These are phyloP conservation scores for Vitis hybrid DNA, from an alignment of 177 flowering plant genomes.

Conservation along the genomic window DNA sequence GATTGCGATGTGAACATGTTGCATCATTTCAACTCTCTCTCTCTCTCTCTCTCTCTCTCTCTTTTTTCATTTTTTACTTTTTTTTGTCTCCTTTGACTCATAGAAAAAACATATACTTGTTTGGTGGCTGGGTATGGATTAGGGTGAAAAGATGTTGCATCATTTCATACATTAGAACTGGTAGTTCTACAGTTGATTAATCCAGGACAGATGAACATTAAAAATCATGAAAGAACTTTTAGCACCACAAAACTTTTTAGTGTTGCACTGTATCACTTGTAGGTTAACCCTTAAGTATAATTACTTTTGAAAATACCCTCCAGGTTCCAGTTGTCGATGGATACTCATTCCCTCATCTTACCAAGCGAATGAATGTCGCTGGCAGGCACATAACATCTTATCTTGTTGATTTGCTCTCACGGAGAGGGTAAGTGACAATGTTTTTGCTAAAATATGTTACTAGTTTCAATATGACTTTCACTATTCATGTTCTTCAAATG, in stretches of 20 bases:
- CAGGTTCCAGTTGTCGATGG: slow-evolving; percentile 99
- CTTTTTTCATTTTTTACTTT: too few relatives aligned
- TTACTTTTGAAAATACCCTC: slow-evolving; percentile 1
- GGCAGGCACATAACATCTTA: slow-evolving; percentile 98
- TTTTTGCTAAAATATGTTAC: slow-evolving; percentile 1
- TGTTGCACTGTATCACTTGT: not conserved
- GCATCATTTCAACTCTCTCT: too few relatives aligned
- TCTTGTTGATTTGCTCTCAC: slow-evolving; percentile 88
- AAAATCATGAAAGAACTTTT: not conserved
- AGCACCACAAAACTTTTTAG: too few relatives aligned
- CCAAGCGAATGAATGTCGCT: slow-evolving; percentile 98
- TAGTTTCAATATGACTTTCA: not conserved
- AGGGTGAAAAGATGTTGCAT: not conserved
- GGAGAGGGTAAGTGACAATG: slow-evolving; percentile 78
- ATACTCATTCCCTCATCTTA: slow-evolving; percentile 97
- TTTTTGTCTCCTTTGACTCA: too few relatives aligned
- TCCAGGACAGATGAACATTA: not conserved
- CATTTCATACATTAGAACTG: too few relatives aligned
- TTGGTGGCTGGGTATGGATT: too few relatives aligned
- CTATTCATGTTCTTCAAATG: slow-evolving; percentile 7
- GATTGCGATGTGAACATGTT: too few relatives aligned
- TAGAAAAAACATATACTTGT: too few relatives aligned
- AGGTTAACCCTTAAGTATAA: slow-evolving; percentile 5
- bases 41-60: too few relatives aligned
- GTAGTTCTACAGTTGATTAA: not conserved